Evolutionary conservation across 495 filamentous ascomycete species (phyloP).

Genomic region (Hypomontagnella monticulosa): DNA sequence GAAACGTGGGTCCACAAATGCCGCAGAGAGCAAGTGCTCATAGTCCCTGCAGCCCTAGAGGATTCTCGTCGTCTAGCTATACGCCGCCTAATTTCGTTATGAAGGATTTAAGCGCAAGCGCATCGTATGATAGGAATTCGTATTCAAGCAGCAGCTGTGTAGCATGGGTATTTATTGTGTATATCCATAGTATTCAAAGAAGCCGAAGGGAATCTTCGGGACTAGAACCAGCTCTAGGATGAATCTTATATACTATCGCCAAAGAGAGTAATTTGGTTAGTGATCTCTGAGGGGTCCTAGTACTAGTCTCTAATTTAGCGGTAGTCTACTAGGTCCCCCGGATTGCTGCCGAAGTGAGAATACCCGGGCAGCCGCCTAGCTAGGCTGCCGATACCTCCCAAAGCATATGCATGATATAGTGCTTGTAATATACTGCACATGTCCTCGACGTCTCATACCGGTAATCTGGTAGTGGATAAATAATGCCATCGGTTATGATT

Average conservation of each 20-base stretch:
- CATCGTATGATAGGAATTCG: no score
- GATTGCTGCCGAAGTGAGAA: conserved; percentile 24
- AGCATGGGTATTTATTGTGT: no score
- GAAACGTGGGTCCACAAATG: no score
- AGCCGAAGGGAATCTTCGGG: not conserved
- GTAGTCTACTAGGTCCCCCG: conserved; percentile 11
- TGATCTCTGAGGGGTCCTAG: conserved; percentile 11
- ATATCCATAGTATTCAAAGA: no score
- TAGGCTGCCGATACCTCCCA: conserved; percentile 1
- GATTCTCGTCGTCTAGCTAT: no score
- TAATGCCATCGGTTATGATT: conserved; percentile 4
- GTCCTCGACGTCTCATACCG: conserved; percentile 11
- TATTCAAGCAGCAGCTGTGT: no score
- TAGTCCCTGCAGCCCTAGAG: no score
- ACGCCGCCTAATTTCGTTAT: no score
- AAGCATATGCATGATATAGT: conserved; percentile 2
- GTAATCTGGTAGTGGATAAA: conserved; percentile 17
- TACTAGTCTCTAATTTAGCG: not conserved
- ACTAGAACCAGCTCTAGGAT: not conserved
- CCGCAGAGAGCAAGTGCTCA: no score
- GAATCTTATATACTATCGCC: no score
- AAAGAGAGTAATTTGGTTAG: not conserved
- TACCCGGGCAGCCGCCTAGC: conserved; percentile 13
- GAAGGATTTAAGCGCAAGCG: no score
- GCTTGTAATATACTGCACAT: conserved; percentile 3